phyloP scores from a whole-genome alignment of 1,284 basidiomycete genomes.

The Serendipita sp. region DNA sequence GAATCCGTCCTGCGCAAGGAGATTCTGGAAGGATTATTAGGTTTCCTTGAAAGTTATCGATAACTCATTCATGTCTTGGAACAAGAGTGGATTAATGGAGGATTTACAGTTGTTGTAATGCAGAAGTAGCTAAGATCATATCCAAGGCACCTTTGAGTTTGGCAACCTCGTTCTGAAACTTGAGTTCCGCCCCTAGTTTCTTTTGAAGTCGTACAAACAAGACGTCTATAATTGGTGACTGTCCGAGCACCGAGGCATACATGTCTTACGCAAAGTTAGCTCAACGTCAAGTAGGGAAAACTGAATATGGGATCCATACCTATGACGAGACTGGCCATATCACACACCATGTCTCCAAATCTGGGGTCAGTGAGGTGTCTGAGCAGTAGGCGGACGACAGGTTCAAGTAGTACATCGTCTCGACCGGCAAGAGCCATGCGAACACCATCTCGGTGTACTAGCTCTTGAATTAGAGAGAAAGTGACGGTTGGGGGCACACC shows the following conservation, averaged over 20 bases:
- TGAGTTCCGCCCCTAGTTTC: slow-evolving; percentile 73
- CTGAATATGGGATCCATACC: slow-evolving; percentile 32
- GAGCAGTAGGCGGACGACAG: slow-evolving; percentile 71
- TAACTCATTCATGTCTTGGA: background rate
- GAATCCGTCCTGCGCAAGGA: slow-evolving; percentile 42
- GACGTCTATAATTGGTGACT: slow-evolving; percentile 84
- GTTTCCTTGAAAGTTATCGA: slow-evolving; percentile 38
- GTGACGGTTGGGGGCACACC: slow-evolving; percentile 69
- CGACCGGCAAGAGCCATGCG: slow-evolving; percentile 76
- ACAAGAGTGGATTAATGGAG: background rate
- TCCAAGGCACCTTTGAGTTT: slow-evolving; percentile 80
- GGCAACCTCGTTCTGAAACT: slow-evolving; percentile 80
- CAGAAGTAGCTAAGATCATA: slow-evolving; percentile 70
- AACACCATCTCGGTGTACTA: slow-evolving; percentile 85
- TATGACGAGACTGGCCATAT: slow-evolving; percentile 70
- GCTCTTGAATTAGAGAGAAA: slow-evolving; percentile 86
- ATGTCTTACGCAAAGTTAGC: slow-evolving; percentile 45
- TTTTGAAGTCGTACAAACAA: slow-evolving; percentile 73
- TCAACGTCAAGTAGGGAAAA: background rate
- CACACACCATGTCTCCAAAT: slow-evolving; percentile 79
- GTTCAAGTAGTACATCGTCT: slow-evolving; percentile 90
- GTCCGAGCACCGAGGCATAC: slow-evolving; percentile 81
- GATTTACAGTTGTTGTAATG: slow-evolving; percentile 15
- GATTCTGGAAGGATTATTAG: slow-evolving; percentile 55
- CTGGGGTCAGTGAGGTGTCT: slow-evolving; percentile 82